Percentiles rank a stretch among this genome's conserved stretches.
phyloP scores from a whole-genome alignment of 345 rosid species.

The Corchorus olitorius region DNA sequence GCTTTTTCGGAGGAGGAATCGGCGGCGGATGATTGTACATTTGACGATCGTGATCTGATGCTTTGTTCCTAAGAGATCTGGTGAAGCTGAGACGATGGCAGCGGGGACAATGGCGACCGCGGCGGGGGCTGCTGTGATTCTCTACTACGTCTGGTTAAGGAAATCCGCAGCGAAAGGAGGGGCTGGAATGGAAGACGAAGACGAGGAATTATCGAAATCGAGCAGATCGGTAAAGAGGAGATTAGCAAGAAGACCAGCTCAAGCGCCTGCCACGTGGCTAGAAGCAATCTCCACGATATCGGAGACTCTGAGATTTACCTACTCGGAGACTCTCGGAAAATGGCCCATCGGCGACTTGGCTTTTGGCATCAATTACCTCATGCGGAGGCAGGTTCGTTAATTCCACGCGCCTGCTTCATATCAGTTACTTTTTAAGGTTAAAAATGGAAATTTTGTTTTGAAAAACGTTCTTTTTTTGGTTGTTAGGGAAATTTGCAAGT shows the following conservation, averaged over 20 bases:
- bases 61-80: neutral
- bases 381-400: slow-evolving; percentile 78
- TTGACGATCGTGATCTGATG: slow-evolving; percentile 7
- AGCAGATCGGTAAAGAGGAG: slow-evolving; percentile 66
- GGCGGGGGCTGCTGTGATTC: slow-evolving; percentile 77
- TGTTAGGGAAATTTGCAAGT: slow-evolving; percentile 74
- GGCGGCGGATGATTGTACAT: neutral
- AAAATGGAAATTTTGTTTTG: slow-evolving; percentile 2
- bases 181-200: slow-evolving; percentile 40
- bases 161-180: slow-evolving; percentile 44
- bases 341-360: slow-evolving; percentile 99
- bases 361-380: slow-evolving; percentile 88
- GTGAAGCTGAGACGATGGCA: slow-evolving; percentile 50
- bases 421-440: neutral
- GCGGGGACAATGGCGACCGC: slow-evolving; percentile 89
- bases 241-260: slow-evolving; percentile 73
- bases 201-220: slow-evolving; percentile 60
- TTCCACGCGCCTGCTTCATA: neutral
- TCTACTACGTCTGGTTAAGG: slow-evolving; percentile 61
- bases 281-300: slow-evolving; percentile 81
- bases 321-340: slow-evolving; percentile 94
- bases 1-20: neutral
- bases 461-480: slow-evolving; percentile 1
- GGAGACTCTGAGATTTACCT: slow-evolving; percentile 88
- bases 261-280: slow-evolving; percentile 96